Evolutionary conservation across 2,329 filamentous ascomycete species (phyloP), one percentile per base, ranked within the genome.

Genomic region (Claviceps sp.): DNA sequence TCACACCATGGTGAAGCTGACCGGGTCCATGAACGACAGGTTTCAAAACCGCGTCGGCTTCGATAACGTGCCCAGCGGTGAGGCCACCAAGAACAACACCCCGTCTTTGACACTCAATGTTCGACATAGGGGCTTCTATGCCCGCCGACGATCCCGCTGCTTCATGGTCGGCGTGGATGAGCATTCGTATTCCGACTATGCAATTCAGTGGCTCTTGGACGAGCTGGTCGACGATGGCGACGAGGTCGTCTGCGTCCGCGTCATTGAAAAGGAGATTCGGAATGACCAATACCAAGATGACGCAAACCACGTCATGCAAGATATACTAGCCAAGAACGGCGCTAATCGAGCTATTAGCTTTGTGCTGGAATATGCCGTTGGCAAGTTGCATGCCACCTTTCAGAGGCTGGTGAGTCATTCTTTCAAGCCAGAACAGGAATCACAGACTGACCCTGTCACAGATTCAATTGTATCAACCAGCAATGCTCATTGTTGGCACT

Each of bases 181-280:
- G 61, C 89, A 95, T 60, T 80, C 88, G 54, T 95, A 95, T 67
- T 95, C 89, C 6, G 87, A 95, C 56, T 93, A 91, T 67, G 90
- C 90, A 16, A 74, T 96, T 18, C 87, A 94, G 67, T 96, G 89
- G 89, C 76, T 95, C 49, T 79, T 96, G 41, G 88, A 94, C 61
- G 89, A 95, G 68, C 76, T 95, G 52, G 88, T 95, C 42, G 89
- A 95, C 61, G 90, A 95, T 62, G 89, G 90, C 18, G 90, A 96
- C 63, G 89, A 95, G 67, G 84, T 96, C 53, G 86, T 96, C 8
- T 96, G 90, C 67, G 78, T 96, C 48, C 79, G 88, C 50, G 90
- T 95, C 2, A 79, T 95, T 44, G 89, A 95, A 63, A 90, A 87
- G 63, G 87, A 91, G 57, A 78, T 82, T 49, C 85, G 84, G 14